Conservation (phyloP, 192 early-diverging fungal genomes). For the Coemansia sp. region DNA sequence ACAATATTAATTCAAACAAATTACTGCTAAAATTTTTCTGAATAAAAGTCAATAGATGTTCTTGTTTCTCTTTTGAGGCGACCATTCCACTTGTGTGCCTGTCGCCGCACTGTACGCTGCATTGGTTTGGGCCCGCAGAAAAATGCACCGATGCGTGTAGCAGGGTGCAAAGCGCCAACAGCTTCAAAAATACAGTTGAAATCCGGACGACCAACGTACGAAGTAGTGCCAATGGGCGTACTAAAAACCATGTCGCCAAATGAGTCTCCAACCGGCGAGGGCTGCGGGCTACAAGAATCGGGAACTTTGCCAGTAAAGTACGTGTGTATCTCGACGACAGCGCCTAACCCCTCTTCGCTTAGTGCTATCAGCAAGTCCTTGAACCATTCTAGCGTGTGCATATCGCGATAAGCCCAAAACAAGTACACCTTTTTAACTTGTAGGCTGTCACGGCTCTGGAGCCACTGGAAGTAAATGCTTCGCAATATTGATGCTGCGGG, state of each 20-base stretch:
- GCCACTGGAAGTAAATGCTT: constrained; percentile 70
- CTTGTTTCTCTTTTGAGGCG: constrained; percentile 15
- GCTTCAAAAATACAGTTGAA: constrained; percentile 68
- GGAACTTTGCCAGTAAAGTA: constrained; percentile 70
- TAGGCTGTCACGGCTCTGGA: constrained; percentile 56
- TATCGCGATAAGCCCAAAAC: constrained; percentile 79
- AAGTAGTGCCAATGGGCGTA: constrained; percentile 64
- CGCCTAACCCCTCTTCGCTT: constrained; percentile 60
- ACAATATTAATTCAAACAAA: neutral
- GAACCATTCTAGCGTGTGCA: constrained; percentile 76
- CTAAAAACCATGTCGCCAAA: constrained; percentile 62
- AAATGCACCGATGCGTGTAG: constrained; percentile 76
- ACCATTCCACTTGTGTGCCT: constrained; percentile 36
- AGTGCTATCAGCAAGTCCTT: constrained; percentile 69
- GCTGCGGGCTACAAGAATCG: constrained; percentile 42
- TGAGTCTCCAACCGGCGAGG: constrained; percentile 37
- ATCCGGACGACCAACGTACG: constrained; percentile 76
- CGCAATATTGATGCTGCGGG: constrained; percentile 74
- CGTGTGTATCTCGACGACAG: constrained; percentile 67
- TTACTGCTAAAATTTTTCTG: constrained; percentile 22
- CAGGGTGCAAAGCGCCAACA: constrained; percentile 59
- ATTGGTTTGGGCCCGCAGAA: constrained; percentile 82
- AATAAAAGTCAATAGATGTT: constrained; percentile 30
- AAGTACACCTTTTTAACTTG: constrained; percentile 70
- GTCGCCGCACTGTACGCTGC: constrained; percentile 57